These are phyloP conservation scores for Begonia peltatifolia DNA, from an alignment of 306 rosid genomes.

Conservation along the genomic window DNA sequence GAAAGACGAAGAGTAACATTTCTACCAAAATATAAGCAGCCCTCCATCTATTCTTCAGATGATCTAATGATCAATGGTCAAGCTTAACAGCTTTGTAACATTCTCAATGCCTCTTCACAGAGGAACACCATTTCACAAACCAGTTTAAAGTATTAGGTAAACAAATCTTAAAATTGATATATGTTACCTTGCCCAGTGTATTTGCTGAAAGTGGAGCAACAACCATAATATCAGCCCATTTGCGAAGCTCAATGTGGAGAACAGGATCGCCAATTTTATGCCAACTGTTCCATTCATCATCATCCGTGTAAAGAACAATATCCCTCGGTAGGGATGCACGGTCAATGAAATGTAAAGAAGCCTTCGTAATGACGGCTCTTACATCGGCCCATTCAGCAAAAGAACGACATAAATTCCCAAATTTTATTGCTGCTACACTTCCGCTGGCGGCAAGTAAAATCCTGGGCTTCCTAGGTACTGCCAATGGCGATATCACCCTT, in stretches of 20 bases:
- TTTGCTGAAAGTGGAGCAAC: constrained; percentile 84
- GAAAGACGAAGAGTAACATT: no score
- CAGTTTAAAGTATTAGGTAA: no score
- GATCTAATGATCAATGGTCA: no score
- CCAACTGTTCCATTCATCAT: constrained; percentile 59
- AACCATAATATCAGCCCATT: constrained; percentile 85
- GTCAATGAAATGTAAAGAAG: constrained; percentile 49
- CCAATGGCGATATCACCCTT: constrained; percentile 15
- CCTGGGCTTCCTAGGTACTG: constrained; percentile 47
- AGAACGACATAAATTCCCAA: constrained; percentile 33
- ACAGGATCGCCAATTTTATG: constrained; percentile 47
- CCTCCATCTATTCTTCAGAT: no score
- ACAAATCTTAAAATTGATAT: neutral
- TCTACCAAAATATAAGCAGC: no score
- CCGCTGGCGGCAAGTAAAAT: constrained; percentile 78
- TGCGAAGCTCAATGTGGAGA: constrained; percentile 62
- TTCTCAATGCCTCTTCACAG: no score
- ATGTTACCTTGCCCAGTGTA: constrained; percentile 76
- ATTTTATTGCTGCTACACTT: constrained; percentile 55
- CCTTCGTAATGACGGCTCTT: constrained; percentile 41
- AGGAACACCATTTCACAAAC: no score
- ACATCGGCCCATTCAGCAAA: constrained; percentile 77
- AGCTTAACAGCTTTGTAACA: no score
- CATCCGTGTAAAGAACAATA: constrained; percentile 27
- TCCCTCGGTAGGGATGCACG: constrained; percentile 30